Evolutionary conservation across 768 basidiomycete species (phyloP), one percentile per base, ranked within the genome.

Genomic region (Leucocoprinus birnbaumii): DNA sequence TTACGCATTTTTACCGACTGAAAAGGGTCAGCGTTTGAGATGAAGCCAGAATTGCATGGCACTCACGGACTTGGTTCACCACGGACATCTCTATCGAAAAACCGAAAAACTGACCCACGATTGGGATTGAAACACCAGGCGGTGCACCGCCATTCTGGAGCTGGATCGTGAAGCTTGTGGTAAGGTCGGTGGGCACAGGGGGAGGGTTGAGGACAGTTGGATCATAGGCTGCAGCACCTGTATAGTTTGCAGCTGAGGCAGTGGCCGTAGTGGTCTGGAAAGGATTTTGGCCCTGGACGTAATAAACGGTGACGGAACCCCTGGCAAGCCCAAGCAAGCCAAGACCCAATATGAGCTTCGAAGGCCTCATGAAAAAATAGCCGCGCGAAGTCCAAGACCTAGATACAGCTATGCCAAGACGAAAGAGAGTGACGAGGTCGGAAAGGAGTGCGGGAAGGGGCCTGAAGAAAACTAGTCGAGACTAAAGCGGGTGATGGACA

Each of bases 51-150:
- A 19, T 38, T 48, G 43, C 31, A 31, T 2, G 21, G 2, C 8
- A 77, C 80, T 68, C 61, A 83, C 82, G 69, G 46, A 84, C 69
- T 68, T 80, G 79, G 56, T 80, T 79, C 2, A 77, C 76, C 7
- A 86, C 80, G 18, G 82, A 83, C 71, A 86, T 75, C 66, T 87
- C 86, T 26, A 87, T 72, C 1, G 77, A 79, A 58, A 86, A 86
- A 0, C 85, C 85, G 48, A 84, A 65, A 55, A 78, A 78, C 1
- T 66, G 62, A 38, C 73, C 77, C 31, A 62, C 64, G 51, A 74
- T 73, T 9, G 62, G 58, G 26, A 77, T 73, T 3, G 75, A 74
- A 1, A 71, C 59, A 11, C 69, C 71, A 1, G 61, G n/a, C n/a
- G n/a, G 47, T 8, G 70, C 67, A 7, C 67, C 70, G 10, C 64